Percentiles rank a stretch among this genome's conserved stretches.
phyloP scores from a whole-genome alignment of 805 yeast species.

The Ogataea paradorogensis region DNA sequence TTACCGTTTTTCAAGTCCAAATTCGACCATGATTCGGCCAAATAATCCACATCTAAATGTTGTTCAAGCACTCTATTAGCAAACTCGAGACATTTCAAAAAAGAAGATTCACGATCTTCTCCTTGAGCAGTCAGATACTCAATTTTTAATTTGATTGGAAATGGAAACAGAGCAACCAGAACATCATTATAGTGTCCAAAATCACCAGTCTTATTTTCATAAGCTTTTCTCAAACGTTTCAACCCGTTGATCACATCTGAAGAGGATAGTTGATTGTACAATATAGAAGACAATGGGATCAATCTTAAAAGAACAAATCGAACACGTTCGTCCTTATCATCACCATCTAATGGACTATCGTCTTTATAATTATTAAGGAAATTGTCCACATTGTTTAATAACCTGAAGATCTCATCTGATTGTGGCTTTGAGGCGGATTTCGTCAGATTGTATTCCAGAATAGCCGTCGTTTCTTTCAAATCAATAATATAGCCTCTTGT shows the following conservation, averaged over 20 bases:
- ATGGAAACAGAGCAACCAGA: slow-evolving; percentile 32
- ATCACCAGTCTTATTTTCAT: slow-evolving; percentile 4
- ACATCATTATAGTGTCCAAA: slow-evolving; percentile 24
- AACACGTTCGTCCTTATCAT: slow-evolving; percentile 4
- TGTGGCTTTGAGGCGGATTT: slow-evolving; percentile 2
- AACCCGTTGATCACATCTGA: slow-evolving; percentile 33
- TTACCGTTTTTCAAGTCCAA: slow-evolving; percentile 24
- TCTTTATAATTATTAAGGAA: slow-evolving; percentile 37
- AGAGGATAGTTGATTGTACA: slow-evolving; percentile 48
- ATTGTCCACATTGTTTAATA: slow-evolving; percentile 22
- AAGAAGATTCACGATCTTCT: slow-evolving; percentile 9
- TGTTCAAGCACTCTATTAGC: slow-evolving; percentile 27
- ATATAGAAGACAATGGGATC: slow-evolving; percentile 58
- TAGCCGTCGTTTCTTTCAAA: slow-evolving; percentile 4
- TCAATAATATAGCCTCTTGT: slow-evolving; percentile 38
- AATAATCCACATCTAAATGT: slow-evolving; percentile 23
- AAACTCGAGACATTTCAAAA: slow-evolving; percentile 21
- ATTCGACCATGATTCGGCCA: slow-evolving; percentile 30
- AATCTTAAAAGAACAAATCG: slow-evolving; percentile 41
- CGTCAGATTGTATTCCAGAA: not conserved
- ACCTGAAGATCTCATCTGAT: slow-evolving; percentile 1
- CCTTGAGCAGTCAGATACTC: slow-evolving; percentile 17
- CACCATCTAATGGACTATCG: slow-evolving; percentile 4
- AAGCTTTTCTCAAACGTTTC: slow-evolving; percentile 19
- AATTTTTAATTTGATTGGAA: slow-evolving; percentile 23